Base-by-base conservation (phyloP, 306 rosid species). In the Rubus idaeus region DNA sequence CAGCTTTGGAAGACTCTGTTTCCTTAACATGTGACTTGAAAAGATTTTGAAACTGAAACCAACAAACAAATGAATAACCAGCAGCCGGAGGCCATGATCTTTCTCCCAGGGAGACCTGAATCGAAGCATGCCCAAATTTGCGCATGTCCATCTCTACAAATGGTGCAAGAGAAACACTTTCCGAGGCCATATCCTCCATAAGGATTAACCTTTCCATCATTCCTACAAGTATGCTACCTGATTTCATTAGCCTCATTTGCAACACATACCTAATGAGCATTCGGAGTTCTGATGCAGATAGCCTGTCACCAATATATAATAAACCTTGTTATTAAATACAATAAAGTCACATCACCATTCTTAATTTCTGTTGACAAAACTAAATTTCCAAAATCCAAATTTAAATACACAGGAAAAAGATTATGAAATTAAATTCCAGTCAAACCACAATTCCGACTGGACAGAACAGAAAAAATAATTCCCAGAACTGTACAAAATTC, bases 41-140 rank as follows among this genome's bases (percentile, higher is more conserved):
- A 71, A 96, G 86, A 78, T 93, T 96, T 75, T 30, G 91, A 81
- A 96, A 89, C 84, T 96, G 98, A 79, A 96, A 96, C 99, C 99
- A 96, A 67, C 97, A 96, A 73, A 93, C 97, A 87, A 96, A 96
- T 41, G 99, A 96, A 87, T 96, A 96, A 83, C 99, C 99, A 85
- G 96, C 98, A 75, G 98, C 97, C 65, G 99, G 99, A 42, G 99
- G 99, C 99, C 99, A 96, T 55, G 99, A 96, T 83, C 99, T 89
- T 88, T 96, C 98, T 79, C 99, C 99, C 73, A 96, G 82, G 78
- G 99, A 93, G 79, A 96, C 99, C 88, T 96, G 99, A 87, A 96
- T 87, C 61, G 96, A 90, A 75, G 97, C 99, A 82, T 89, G 98
- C 80, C 99, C 99, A 77, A 70, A 75, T 87, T 91, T 96, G 83